Evolutionary conservation across 345 rosid genomes (phyloP).

Genomic region (Nasturtium officinale): DNA sequence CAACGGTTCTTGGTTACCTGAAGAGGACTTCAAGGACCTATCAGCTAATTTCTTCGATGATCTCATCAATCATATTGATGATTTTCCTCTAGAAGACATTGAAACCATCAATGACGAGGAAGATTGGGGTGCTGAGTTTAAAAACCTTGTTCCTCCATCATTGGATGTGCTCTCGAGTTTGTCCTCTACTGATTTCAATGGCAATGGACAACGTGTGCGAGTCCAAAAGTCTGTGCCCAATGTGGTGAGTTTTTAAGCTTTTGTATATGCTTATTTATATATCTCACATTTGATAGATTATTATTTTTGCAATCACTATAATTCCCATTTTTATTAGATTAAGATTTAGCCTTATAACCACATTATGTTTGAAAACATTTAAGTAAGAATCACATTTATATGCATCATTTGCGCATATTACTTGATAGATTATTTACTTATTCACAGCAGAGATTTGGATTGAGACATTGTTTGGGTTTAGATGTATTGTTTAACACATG

Average conservation of each 20-base stretch:
- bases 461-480: not conserved
- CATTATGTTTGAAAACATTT: slow-evolving; percentile 2
- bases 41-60: slow-evolving; percentile 70
- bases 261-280: not conserved
- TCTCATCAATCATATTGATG: slow-evolving; percentile 48
- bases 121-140: slow-evolving; percentile 70
- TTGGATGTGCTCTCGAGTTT: slow-evolving; percentile 52
- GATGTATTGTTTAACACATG: not conserved
- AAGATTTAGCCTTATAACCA: not conserved
- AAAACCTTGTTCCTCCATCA: slow-evolving; percentile 70
- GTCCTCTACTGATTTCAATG: slow-evolving; percentile 47
- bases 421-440: not conserved
- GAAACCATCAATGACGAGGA: slow-evolving; percentile 48
- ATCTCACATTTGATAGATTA: not conserved
- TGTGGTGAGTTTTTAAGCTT: slow-evolving; percentile 51
- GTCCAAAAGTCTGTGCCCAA: slow-evolving; percentile 28
- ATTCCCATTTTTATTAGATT: slow-evolving; percentile 1
- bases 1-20: slow-evolving; percentile 57
- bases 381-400: not conserved
- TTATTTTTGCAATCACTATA: not conserved
- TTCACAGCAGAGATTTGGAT: not conserved
- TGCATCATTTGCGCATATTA: not conserved
- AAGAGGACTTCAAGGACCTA: slow-evolving; percentile 56
- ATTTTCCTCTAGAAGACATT: slow-evolving; percentile 61
- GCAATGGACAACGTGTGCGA: slow-evolving; percentile 35